phyloP scores from a whole-genome alignment of 2,329 filamentous ascomycete genomes.

The Endothia cerciana region DNA sequence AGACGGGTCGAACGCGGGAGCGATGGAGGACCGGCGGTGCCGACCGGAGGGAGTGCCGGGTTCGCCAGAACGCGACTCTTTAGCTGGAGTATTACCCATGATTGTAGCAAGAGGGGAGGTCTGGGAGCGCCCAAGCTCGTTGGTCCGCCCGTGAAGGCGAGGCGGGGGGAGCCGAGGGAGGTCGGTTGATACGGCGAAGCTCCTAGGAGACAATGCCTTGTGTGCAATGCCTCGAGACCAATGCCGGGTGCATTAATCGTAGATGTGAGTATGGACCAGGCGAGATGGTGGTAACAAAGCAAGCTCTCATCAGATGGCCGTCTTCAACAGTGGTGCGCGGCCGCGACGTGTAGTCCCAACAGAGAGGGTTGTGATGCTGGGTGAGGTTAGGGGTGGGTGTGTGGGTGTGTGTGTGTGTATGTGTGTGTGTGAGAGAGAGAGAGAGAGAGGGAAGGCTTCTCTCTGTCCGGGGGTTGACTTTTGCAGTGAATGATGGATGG shows the following conservation, averaged over 20 bases:
- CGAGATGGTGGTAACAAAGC: background rate
- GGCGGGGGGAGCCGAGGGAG: background rate
- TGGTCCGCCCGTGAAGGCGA: background rate
- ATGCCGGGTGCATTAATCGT: constrained; percentile 6
- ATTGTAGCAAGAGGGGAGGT: constrained; percentile 10
- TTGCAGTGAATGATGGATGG: background rate
- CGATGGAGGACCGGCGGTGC: constrained; percentile 30
- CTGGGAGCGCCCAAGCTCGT: constrained; percentile 18
- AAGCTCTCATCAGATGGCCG: too few relatives aligned
- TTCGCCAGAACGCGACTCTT: constrained; percentile 39
- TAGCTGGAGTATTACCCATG: constrained; percentile 44
- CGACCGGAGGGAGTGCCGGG: constrained; percentile 31
- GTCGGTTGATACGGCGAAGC: constrained; percentile 14
- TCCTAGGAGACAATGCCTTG: constrained; percentile 21
- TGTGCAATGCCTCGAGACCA: constrained; percentile 2
- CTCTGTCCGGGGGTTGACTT: too few relatives aligned
- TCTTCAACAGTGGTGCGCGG: too few relatives aligned
- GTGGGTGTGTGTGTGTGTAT: background rate
- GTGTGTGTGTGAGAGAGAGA: background rate
- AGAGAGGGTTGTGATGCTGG: too few relatives aligned
- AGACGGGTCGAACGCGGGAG: constrained; percentile 29
- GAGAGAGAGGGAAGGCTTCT: too few relatives aligned
- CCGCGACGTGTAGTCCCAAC: too few relatives aligned
- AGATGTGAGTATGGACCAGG: background rate
- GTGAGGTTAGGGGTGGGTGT: background rate